These are phyloP conservation scores for Aspergillus costaricaensis DNA, from an alignment of 2,329 filamentous ascomycete genomes.

Conservation along the genomic window DNA sequence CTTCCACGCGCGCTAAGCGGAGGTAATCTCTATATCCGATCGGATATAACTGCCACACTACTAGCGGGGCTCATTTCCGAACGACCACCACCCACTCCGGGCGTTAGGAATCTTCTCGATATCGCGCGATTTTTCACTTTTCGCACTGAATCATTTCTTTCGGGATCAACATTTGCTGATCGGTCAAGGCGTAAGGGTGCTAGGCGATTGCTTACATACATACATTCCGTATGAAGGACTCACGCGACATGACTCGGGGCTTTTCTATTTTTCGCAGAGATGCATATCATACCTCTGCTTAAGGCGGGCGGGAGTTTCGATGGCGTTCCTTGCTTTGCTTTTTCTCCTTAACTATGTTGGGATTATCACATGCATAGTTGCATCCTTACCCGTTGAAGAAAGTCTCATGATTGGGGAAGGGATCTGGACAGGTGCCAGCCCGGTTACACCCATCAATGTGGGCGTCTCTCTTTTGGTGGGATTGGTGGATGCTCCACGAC, in stretches of 20 bases:
- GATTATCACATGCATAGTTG: not conserved
- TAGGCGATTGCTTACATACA: conserved; percentile 1
- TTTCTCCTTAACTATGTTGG: not conserved
- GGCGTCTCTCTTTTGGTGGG: not conserved
- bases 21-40: not conserved
- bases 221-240: not conserved
- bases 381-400: not conserved
- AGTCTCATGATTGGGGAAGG: not conserved
- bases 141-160: not conserved
- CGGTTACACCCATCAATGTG: not conserved
- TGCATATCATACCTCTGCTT: conserved; percentile 2
- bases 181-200: conserved; percentile 2
- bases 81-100: not conserved
- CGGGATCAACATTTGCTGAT: not conserved
- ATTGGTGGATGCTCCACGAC: not conserved
- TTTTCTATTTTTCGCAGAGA: not conserved
- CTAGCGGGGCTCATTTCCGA: not conserved
- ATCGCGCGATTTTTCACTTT: not conserved
- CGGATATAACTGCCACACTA: conserved; percentile 1
- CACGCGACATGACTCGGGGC: not conserved
- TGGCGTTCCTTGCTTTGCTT: conserved; percentile 5
- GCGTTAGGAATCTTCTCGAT: not conserved
- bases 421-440: conserved; percentile 4
- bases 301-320: not conserved
- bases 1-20: conserved; percentile 42